These are phyloP conservation scores for Botrytis fabae DNA, from an alignment of 2,329 filamentous ascomycete species.

Conservation along the genomic window DNA sequence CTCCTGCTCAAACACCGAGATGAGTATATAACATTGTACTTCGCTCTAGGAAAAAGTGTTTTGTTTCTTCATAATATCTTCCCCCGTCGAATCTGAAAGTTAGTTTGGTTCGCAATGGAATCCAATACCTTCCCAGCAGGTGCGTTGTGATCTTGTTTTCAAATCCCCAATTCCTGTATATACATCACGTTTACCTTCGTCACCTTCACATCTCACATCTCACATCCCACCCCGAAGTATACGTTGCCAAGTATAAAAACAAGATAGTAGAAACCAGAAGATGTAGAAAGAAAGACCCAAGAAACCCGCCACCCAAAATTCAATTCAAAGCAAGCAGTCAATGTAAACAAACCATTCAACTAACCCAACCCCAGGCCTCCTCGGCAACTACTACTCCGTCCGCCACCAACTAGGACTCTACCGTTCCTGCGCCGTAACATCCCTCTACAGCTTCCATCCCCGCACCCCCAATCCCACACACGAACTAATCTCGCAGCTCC, in stretches of 20 bases:
- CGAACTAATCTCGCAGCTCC: not conserved
- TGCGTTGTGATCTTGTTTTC: not conserved
- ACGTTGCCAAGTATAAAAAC: not conserved
- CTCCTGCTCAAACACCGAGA: not conserved
- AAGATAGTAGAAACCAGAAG: not conserved
- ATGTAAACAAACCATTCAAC: not conserved
- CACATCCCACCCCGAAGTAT: not conserved
- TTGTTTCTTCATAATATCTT: not conserved
- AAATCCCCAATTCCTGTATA: not conserved
- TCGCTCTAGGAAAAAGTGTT: not conserved
- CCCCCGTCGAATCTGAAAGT: not conserved
- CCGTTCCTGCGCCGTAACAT: slow-evolving; percentile 9
- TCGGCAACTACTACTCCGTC: not conserved
- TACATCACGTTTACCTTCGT: not conserved
- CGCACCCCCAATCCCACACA: not conserved
- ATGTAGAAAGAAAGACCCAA: not conserved
- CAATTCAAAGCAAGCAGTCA: not conserved
- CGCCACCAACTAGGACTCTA: slow-evolving; percentile 6
- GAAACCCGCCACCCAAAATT: not conserved
- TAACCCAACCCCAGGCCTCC: not conserved
- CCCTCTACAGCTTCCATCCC: slow-evolving; percentile 3
- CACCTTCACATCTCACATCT: not conserved
- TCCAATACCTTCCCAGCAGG: slow-evolving; percentile 13
- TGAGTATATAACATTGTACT: not conserved
- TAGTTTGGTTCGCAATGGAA: not conserved